Evolutionary conservation across 225 moss, liverwort and hornwort species (phyloP).

Genomic region (Straminergon stramineum): DNA sequence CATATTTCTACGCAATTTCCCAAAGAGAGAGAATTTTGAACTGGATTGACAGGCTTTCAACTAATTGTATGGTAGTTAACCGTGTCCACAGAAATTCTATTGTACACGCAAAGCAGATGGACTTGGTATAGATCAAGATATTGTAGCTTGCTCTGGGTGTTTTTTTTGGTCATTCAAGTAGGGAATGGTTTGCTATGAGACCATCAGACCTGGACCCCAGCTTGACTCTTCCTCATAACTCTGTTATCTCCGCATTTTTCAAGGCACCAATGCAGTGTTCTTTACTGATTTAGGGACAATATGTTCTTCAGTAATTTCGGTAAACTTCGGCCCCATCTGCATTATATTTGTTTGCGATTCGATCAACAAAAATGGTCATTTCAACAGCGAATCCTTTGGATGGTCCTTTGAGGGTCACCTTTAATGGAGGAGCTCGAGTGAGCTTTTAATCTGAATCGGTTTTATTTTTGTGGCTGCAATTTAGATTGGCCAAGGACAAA

Average conservation of each 20-base stretch:
- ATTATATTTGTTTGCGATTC: neutral
- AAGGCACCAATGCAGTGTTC: neutral
- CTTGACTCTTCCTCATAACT: neutral
- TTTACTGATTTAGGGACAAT: neutral
- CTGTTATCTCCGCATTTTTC: neutral
- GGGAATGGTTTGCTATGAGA: neutral
- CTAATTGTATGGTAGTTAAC: neutral
- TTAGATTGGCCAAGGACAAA: neutral
- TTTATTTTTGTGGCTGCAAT: neutral
- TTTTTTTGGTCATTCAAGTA: neutral
- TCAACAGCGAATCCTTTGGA: neutral
- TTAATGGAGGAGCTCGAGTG: neutral
- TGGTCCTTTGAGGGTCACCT: neutral
- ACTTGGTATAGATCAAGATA: neutral
- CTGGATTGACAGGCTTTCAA: neutral
- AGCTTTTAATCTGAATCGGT: neutral
- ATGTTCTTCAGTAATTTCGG: neutral
- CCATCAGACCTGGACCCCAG: neutral
- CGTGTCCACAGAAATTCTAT: neutral
- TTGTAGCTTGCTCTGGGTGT: neutral
- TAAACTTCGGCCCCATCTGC: neutral
- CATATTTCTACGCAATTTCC: neutral
- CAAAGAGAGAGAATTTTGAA: neutral
- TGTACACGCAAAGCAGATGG: neutral
- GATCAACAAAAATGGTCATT: neutral